Base-by-base conservation (phyloP, 345 rosid species). In the Acer campestre region DNA sequence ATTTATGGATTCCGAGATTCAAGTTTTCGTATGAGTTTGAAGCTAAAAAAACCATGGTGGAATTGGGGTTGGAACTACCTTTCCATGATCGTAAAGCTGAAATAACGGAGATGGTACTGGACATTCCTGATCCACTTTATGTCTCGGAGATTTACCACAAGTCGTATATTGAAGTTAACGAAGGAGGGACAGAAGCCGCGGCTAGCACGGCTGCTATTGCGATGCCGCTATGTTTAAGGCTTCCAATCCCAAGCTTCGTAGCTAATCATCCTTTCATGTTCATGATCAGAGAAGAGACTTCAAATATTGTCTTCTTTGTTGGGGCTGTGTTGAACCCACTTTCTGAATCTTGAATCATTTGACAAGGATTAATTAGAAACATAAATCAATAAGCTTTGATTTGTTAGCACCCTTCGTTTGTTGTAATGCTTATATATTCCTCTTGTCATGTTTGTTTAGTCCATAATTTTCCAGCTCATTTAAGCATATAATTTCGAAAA, bases 121-220 rank as follows among this genome's bases (percentile, higher is more conserved):
- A 81, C 65, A 61, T 66, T 29, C 25, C 76, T 0, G 0, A 20
- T 12, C 10, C 35, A 35, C 70, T 79, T n/a, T 38, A 10, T 12
- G 64, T 83, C 4, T 70, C 74, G n/a, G 56, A 67, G 16, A 44
- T 87, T 42, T 78, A 73, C 55, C 87, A 76, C 23, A 82, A 83
- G 72, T 75, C 84, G 0, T 85, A 13, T 25, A 79, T 87, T 58
- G 88, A 88, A 73, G 85, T 84, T 11, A 79, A 79, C 64, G 86
- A 85, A 74, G 82, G 80, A 76, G 83, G 86, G 31, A 78, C 85
- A 12, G 83, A 88, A 80, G 89, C 83, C 12, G 81, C 78, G 4
- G 78, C 84, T 9, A 49, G 68, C 38, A 35, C 75, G 51, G 79
- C 83, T 40, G 55, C 16, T 22, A 0, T 3, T 16, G n/a, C n/a